phyloP scores from a whole-genome alignment of 2,329 filamentous ascomycete genomes.

The Aschersonia sp. region DNA sequence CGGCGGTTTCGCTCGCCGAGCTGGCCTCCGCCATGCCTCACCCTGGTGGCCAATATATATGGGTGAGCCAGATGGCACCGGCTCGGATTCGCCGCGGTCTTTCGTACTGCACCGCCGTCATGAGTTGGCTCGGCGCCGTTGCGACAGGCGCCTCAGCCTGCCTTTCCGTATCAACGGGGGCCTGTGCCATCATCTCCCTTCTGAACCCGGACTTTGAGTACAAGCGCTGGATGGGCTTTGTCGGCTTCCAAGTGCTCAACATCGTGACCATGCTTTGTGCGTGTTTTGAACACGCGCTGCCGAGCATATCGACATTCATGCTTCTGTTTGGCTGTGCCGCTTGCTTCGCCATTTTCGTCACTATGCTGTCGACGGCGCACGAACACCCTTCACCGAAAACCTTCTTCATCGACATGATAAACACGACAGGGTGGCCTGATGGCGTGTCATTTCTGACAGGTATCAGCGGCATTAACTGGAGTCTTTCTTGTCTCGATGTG shows the following conservation, averaged over 20 bases:
- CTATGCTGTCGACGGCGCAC: constrained; percentile 12
- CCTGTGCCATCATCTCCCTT: constrained; percentile 9
- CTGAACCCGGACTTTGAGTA: constrained; percentile 11
- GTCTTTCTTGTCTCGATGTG: constrained; percentile 14
- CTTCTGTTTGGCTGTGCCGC: constrained; percentile 12
- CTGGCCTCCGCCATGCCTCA: constrained; percentile 14
- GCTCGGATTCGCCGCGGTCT: constrained; percentile 5
- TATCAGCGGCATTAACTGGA: constrained; percentile 15
- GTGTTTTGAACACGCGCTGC: constrained; percentile 11
- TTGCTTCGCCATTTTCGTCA: constrained; percentile 10
- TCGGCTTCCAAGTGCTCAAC: constrained; percentile 12
- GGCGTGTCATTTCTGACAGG: constrained; percentile 15
- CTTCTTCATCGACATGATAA: constrained; percentile 10
- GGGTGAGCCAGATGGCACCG: constrained; percentile 11
- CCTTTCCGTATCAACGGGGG: constrained; percentile 9
- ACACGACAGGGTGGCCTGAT: constrained; percentile 11
- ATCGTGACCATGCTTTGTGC: constrained; percentile 8
- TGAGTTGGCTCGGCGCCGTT: constrained; percentile 14
- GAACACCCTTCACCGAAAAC: constrained; percentile 6
- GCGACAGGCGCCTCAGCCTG: constrained; percentile 11
- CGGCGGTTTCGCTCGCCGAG: constrained; percentile 13
- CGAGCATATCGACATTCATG: constrained; percentile 11
- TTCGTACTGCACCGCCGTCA: constrained; percentile 11
- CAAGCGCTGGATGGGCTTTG: constrained; percentile 13
- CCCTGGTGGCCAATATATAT: constrained; percentile 14